phyloP scores from a whole-genome alignment of 371 early-diverging fungal species.

The Mucor irregularis region DNA sequence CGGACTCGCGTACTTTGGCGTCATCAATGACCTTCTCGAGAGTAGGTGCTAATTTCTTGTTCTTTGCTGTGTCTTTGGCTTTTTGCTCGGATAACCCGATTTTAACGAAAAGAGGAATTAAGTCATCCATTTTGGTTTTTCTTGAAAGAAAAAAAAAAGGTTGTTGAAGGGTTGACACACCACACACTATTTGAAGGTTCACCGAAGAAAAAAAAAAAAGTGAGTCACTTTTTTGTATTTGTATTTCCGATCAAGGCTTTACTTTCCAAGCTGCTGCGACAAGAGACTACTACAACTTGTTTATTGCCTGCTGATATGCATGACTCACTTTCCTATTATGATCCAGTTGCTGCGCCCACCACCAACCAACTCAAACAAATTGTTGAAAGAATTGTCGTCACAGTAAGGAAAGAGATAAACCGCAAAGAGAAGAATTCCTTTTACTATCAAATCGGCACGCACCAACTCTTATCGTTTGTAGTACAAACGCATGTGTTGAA shows the following conservation, averaged over 20 bases:
- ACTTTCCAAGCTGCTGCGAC: too few relatives aligned
- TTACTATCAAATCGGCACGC: too few relatives aligned
- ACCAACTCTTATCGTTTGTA: too few relatives aligned
- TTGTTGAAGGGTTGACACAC: too few relatives aligned
- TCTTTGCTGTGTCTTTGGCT: slow-evolving; percentile 92
- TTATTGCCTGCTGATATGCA: not conserved
- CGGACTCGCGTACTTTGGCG: slow-evolving; percentile 62
- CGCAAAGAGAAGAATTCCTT: too few relatives aligned
- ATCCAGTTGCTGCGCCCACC: too few relatives aligned
- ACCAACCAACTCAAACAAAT: too few relatives aligned
- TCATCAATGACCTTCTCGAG: slow-evolving; percentile 67
- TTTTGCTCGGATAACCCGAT: slow-evolving; percentile 90
- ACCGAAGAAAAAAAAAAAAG: not conserved
- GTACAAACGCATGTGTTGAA: too few relatives aligned
- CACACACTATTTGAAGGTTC: not conserved
- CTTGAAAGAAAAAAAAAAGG: slow-evolving; percentile 9
- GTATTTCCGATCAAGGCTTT: too few relatives aligned
- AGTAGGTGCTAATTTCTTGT: slow-evolving; percentile 88
- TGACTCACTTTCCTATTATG: too few relatives aligned
- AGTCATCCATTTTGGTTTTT: slow-evolving; percentile 43
- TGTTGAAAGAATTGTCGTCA: too few relatives aligned
- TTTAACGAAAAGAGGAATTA: slow-evolving; percentile 71
- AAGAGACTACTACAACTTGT: not conserved
- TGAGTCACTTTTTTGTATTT: slow-evolving; percentile 4
- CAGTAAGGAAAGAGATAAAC: too few relatives aligned